Evolutionary conservation across 1,284 basidiomycete species (phyloP).

Genomic region (Xerocomus amazonicus): DNA sequence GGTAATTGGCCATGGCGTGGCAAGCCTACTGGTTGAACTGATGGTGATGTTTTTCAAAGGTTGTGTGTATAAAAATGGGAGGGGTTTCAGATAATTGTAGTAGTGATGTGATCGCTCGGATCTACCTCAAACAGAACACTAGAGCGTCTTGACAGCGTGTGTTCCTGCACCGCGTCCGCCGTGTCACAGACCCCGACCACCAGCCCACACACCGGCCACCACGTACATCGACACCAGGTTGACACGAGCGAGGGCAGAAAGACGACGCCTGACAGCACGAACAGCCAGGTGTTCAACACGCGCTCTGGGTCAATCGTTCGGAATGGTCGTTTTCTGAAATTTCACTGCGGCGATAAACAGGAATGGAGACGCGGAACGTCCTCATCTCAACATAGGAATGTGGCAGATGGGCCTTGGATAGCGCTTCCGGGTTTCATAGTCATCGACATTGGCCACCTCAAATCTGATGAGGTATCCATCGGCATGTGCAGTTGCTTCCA

Average conservation of each 20-base stretch:
- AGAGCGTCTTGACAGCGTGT: conserved; percentile 24
- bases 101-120: conserved; percentile 18
- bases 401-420: conserved; percentile 64
- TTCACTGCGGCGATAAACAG: not conserved
- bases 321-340: conserved; percentile 4
- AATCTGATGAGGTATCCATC: conserved; percentile 65
- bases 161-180: not conserved
- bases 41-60: conserved; percentile 10
- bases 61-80: conserved; percentile 20
- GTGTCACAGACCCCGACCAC: conserved; percentile 30
- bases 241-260: not conserved
- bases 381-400: conserved; percentile 45
- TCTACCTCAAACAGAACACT: conserved; percentile 20
- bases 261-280: too few relatives aligned
- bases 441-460: conserved; percentile 63
- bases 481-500: conserved; percentile 34
- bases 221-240: not conserved
- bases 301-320: too few relatives aligned
- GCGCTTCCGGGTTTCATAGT: conserved; percentile 65
- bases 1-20: conserved; percentile 28
- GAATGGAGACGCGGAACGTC: not conserved
- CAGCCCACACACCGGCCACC: conserved; percentile 1
- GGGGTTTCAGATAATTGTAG: conserved; percentile 22
- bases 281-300: too few relatives aligned
- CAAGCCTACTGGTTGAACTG: conserved; percentile 6